A percentile compares a stretch with the other conserved stretches of the same genome.
These are phyloP conservation scores for Chrysoporthe austroafricana DNA, from an alignment of 2,329 filamentous ascomycete genomes.

Conservation along the genomic window DNA sequence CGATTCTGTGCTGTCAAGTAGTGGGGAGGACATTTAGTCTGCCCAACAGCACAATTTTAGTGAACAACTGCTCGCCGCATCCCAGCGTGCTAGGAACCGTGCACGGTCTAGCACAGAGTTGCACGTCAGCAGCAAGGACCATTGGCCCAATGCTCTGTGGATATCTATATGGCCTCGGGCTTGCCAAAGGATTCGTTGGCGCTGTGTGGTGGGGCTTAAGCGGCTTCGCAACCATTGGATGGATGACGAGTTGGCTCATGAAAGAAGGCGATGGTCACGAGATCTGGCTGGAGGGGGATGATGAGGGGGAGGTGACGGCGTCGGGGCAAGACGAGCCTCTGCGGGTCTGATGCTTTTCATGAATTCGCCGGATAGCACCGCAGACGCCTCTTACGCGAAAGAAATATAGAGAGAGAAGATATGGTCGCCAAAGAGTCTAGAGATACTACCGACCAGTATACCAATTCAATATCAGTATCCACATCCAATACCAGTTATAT, in stretches of 20 bases:
- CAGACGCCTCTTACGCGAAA: background rate
- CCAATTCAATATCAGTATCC: background rate
- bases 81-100: conserved; percentile 52
- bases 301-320: conserved; percentile 45
- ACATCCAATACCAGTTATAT: too few species aligned
- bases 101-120: conserved; percentile 59
- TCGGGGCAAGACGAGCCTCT: background rate
- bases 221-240: conserved; percentile 51
- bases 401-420: too few species aligned
- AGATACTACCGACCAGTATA: background rate
- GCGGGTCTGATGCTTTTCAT: background rate
- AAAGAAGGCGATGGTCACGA: conserved; percentile 67
- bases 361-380: background rate
- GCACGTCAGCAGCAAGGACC: conserved; percentile 61
- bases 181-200: conserved; percentile 61
- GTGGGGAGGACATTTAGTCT: conserved; percentile 66
- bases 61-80: conserved; percentile 54
- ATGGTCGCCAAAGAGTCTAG: background rate
- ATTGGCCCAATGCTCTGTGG: conserved; percentile 65
- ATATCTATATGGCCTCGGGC: conserved; percentile 61
- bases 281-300: conserved; percentile 66
- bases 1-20: conserved; percentile 67
- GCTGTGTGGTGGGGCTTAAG: conserved; percentile 62
- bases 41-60: conserved; percentile 50
- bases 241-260: conserved; percentile 58